These are phyloP conservation scores for Puccinia horiana DNA, from an alignment of 1,284 basidiomycete genomes.

Conservation along the genomic window DNA sequence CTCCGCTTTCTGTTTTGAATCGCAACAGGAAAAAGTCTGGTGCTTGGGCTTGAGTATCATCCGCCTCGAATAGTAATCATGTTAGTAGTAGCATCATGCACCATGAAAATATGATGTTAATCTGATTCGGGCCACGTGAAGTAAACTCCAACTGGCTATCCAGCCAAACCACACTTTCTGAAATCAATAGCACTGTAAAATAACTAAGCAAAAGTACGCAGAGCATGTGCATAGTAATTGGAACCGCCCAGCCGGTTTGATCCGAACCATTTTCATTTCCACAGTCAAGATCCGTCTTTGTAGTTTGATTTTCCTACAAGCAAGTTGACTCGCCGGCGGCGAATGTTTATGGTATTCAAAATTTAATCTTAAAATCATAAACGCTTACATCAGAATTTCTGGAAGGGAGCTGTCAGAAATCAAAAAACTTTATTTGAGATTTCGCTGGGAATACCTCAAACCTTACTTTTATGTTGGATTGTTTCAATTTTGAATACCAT, in stretches of 20 bases:
- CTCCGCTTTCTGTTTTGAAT: neutral
- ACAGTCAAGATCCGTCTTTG: too few relatives aligned
- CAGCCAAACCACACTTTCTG: neutral
- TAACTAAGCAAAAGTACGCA: neutral
- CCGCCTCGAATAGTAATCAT: neutral
- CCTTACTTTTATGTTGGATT: too few relatives aligned
- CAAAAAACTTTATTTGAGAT: too few relatives aligned
- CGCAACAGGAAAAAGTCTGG: conserved; percentile 44
- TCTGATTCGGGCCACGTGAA: neutral
- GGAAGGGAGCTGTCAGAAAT: too few relatives aligned
- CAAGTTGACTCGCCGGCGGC: too few relatives aligned
- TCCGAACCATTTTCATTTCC: neutral
- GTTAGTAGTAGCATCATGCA: neutral
- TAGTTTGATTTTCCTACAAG: too few relatives aligned
- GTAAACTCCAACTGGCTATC: neutral
- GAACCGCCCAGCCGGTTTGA: neutral
- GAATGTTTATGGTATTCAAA: too few relatives aligned
- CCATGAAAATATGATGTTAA: neutral
- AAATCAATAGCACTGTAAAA: neutral
- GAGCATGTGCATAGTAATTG: neutral
- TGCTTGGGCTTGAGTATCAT: conserved; percentile 32
- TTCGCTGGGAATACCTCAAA: too few relatives aligned
- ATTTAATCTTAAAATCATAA: too few relatives aligned
- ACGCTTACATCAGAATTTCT: too few relatives aligned
- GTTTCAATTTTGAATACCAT: too few relatives aligned